Evolutionary conservation across 2,329 filamentous ascomycete genomes (phyloP).

Genomic region (Sclerotinia glacialis): DNA sequence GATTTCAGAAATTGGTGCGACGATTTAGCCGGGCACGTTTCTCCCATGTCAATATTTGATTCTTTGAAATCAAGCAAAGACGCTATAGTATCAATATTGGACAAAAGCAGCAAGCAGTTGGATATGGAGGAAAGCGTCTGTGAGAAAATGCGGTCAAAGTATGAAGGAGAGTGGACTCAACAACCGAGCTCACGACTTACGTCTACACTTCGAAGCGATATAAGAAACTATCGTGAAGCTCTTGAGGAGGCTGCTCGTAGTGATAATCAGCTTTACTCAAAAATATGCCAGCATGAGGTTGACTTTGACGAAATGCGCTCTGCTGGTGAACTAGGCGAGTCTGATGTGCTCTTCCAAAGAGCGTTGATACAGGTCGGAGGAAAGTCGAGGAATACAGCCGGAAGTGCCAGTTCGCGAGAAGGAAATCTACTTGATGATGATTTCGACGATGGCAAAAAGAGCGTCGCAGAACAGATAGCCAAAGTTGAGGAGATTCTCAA

Average conservation of each 20-base stretch:
- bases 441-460: conserved; percentile 75
- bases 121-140: conserved; percentile 98
- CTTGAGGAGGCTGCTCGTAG: conserved; percentile 85
- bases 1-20: conserved; percentile 94
- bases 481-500: conserved; percentile 87
- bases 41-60: conserved; percentile 76
- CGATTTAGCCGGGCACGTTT: conserved; percentile 81
- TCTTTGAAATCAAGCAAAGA: conserved; percentile 74
- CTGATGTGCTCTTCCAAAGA: conserved; percentile 83
- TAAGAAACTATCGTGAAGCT: conserved; percentile 82
- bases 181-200: conserved; percentile 91
- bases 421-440: conserved; percentile 87
- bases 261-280: conserved; percentile 78
- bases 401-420: conserved; percentile 59
- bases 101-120: conserved; percentile 79
- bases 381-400: conserved; percentile 55
- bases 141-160: conserved; percentile 99
- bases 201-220: conserved; percentile 79
- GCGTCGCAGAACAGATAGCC: conserved; percentile 84
- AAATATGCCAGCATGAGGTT: conserved; percentile 78
- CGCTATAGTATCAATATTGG: conserved; percentile 67
- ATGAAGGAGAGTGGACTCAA: conserved; percentile 93
- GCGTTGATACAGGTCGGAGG: conserved; percentile 75
- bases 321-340: conserved; percentile 81
- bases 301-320: conserved; percentile 95